Base-by-base conservation (phyloP, 192 early-diverging fungal species). In the Umbelopsis isabellina region DNA sequence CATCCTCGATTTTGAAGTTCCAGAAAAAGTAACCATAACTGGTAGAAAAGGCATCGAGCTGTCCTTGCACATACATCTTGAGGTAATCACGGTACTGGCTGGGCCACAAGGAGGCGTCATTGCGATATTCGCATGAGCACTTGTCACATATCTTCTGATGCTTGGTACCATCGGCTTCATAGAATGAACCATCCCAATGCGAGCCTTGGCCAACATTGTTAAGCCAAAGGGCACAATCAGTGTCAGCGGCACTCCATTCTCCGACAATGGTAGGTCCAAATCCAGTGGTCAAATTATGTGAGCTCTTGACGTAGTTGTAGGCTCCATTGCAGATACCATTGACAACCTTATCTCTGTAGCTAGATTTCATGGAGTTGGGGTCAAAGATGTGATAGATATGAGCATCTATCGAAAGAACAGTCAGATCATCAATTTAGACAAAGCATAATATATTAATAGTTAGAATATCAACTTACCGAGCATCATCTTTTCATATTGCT, bases 171-270 rank as follows among this genome's bases (percentile, higher is more conserved):
- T 35, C 13, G 27, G 18, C 13, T 21, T 70, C 69, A 46, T 58
- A 46, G 45, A n/a, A 70, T 2, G 82, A 82, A 5, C 90, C 90
- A 15, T 90, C 87, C 82, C 83, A 90, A 4, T 85, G 85, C 46
- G 82, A 80, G 4, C 82, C 83, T 4, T 68, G 68, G 41, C 83
- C 83, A 16, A 87, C 73, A 23, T 88, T 88, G 70, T 90, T 91
- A 58, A 91, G 78, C 58, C 83, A 89, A 33, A 82, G 82, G 25
- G 90, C 84, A 72, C 90, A 91, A 78, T 91, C 88, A 49, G 84
- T 88, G 4, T 81, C 85, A 15, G 88, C 88, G 0, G 84, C 81
- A 6, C 86, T 86, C 67, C 85, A 91, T 71, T 91, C 90, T 22
- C 90, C 90, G 15, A 88, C 83, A 37, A 91, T 82, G 15, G 89